Evolutionary conservation across 2,329 filamentous ascomycete species (phyloP).

Genomic region (Fusarium heterosporum): DNA sequence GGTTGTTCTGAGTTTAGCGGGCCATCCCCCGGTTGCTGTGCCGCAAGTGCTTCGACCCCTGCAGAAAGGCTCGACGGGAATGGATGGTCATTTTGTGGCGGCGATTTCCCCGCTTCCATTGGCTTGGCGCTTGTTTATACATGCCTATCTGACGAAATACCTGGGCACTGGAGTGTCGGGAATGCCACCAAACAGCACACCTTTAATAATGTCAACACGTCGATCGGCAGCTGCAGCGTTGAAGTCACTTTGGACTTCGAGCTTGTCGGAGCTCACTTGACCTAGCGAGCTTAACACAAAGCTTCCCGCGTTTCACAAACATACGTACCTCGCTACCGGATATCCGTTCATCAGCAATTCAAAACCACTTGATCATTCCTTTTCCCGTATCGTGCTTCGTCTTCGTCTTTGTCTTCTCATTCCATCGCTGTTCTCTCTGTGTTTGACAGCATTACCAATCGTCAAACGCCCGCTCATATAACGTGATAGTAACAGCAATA

Average conservation of each 20-base stretch:
- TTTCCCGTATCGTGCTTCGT: conserved; percentile 1
- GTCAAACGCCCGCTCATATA: conserved; percentile 34
- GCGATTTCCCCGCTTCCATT: conserved; percentile 34
- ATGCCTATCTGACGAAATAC: conserved; percentile 4
- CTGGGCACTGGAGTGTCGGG: background rate
- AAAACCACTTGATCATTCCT: conserved; percentile 16
- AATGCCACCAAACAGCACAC: too few relatives aligned
- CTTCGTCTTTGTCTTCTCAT: conserved; percentile 4
- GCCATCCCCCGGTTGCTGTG: conserved; percentile 30
- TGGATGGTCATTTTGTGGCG: conserved; percentile 20
- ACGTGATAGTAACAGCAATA: conserved; percentile 37
- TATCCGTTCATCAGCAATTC: conserved; percentile 17
- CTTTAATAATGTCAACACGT: conserved; percentile 17
- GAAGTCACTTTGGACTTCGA: conserved; percentile 4
- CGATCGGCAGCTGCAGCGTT: conserved; percentile 6
- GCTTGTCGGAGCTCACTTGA: conserved; percentile 39
- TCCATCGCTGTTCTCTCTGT: background rate
- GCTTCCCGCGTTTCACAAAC: conserved; percentile 31
- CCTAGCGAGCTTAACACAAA: conserved; percentile 34
- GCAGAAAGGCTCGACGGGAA: conserved; percentile 22
- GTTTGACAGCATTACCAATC: conserved; percentile 21
- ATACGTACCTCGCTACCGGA: conserved; percentile 17
- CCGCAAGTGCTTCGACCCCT: conserved; percentile 33
- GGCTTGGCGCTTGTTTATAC: conserved; percentile 23
- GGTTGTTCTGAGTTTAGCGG: conserved; percentile 28